These are phyloP conservation scores for Trebouxia sp. DNA, from an alignment of 139 green algal genomes.

Conservation along the genomic window DNA sequence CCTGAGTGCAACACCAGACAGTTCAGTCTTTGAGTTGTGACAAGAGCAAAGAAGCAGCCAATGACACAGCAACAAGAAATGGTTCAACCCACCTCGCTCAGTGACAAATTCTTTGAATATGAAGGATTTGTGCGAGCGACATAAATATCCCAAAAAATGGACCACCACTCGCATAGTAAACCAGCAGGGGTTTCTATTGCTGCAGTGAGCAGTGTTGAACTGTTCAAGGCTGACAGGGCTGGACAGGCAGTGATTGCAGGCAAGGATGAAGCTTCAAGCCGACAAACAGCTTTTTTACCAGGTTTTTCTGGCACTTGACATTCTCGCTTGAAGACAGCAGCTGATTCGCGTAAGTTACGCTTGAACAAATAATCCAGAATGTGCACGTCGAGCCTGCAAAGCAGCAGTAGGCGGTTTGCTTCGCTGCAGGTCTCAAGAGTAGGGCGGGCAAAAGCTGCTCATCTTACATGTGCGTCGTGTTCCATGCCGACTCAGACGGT, in stretches of 20 bases:
- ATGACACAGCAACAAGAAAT: background rate
- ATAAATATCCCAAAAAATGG: slow-evolving; percentile 64
- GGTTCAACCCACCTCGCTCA: background rate
- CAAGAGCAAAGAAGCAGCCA: background rate
- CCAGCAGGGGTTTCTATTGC: slow-evolving; percentile 53
- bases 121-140: slow-evolving; percentile 53
- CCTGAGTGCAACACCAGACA: no score
- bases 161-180: slow-evolving; percentile 65
- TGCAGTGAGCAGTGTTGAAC: slow-evolving; percentile 29
- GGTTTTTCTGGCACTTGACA: slow-evolving; percentile 46
- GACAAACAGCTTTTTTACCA: slow-evolving; percentile 35
- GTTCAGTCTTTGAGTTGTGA: no score
- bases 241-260: no score
- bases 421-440: no score
- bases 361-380: slow-evolving; percentile 59
- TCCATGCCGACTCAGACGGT: background rate
- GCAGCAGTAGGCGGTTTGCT: no score
- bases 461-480: background rate
- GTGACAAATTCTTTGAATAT: slow-evolving; percentile 45
- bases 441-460: background rate
- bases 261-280: no score
- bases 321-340: slow-evolving; percentile 43
- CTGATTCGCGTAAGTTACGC: slow-evolving; percentile 39
- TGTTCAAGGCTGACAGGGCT: no score
- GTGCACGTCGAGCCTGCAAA: slow-evolving; percentile 52